Evolutionary conservation across 768 basidiomycete species (phyloP), one percentile per base, ranked within the genome.

Genomic region (Lentinula guzmanii): DNA sequence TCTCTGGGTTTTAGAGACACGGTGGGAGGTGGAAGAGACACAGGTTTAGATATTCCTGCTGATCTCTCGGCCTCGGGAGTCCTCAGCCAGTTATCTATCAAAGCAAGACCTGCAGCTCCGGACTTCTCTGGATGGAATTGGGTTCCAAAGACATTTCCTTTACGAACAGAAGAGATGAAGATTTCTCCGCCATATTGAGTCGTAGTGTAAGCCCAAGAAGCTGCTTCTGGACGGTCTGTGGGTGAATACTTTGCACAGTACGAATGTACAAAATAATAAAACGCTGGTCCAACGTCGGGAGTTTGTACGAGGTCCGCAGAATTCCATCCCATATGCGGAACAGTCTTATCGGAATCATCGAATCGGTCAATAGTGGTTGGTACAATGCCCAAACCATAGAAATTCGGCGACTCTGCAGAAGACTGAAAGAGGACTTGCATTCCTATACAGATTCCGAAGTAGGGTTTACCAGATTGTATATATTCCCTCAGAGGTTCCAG

Each of bases 71-170:
- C 67, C 51, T 77, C 76, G 24, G 87, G 79, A 62, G 78, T 78
- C 54, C 79, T 78, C 46, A 98, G 77, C 97, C 97, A 98, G 24
- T 84, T 75, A 61, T 85, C 82, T 50, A 98, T 77, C 43, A 98
- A 81, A 31, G 81, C 77, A 33, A 98, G 83, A 13, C 97, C 97
- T 0, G 94, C 91, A 34, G 77, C 74, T 18, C 97, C 96, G 0
- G 93, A 95, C 75, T 99, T 99, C 75, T 99, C 97, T 18, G 97
- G 97, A 74, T 99, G 97, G 75, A 98, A 98, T 71, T 99, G 97
- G 15, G 89, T 90, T 24, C 84, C 96, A 69, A 95, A 96, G 59
- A 98, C 83, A 71, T 93, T 96, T 43, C 82, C 86, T 66, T 83
- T 86, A 67, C 86, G 87, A 18, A 98, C 86, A 8, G 86, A 82